Evolutionary conservation across 306 rosid genomes (phyloP), one percentile per base, ranked within the genome.

Genomic region (Prunus padus): DNA sequence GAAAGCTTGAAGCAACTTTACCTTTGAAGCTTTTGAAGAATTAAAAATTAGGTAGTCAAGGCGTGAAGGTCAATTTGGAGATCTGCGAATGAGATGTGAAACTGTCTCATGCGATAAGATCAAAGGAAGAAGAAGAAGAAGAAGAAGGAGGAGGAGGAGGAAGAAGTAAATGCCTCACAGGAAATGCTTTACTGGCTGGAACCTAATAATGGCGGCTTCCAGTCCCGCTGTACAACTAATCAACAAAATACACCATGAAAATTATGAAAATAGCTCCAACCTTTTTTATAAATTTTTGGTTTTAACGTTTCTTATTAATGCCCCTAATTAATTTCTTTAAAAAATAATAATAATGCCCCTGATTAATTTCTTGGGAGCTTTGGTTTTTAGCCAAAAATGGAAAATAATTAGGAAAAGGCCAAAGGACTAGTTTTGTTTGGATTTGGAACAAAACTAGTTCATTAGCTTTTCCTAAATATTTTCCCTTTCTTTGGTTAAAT

Each of bases 201-300:
- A 72, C 30, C 47, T 78, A 80, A 69, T 69, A 62, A 84, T 73
- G 84, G 80, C 82, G 77, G 84, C 71, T 74, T 69, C 51, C 74
- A 74, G 63, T 75, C 76, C 45, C 76, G 76, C 64, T 80, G 76
- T 65, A 49, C 70, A 20, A 45, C 63, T 72, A 54, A 67, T 68
- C 14, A 61, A 59, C 15, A 55, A 31, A 28, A 23, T 8, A 44
- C 6, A 26, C 69, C 33, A 8, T n/a, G 20, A 30, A 12, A 30
- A 6, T 62, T 15, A 16, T 6, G 69, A 23, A 47, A 31, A 31
- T 8, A 6, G 50, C 11, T 33, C 46, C 30, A 5, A 16, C 11
- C 33, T 42, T 40, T 28, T 68, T 44, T 25, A 0, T n/a, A 25
- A 7, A 1, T 14, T 11, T 49, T 55, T 31, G 28, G 1, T 62